phyloP scores from a whole-genome alignment of 306 rosid genomes.

The Cicer cuneatum region DNA sequence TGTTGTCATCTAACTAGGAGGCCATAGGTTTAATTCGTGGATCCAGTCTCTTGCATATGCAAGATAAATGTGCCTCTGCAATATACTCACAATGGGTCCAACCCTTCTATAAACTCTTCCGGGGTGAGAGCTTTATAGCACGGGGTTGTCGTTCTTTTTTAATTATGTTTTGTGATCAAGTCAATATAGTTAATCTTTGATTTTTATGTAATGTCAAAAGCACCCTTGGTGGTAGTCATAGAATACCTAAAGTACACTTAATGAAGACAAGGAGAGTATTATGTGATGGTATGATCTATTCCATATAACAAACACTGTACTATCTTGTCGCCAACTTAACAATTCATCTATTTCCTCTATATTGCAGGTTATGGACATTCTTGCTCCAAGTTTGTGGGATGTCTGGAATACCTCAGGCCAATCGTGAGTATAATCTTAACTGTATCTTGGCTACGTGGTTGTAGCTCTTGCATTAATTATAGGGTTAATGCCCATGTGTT shows the following conservation, averaged over 20 bases:
- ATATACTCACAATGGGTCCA: constrained; percentile 3
- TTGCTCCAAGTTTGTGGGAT: no score
- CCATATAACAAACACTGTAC: no score
- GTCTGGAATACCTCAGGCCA: no score
- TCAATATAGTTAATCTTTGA: constrained; percentile 3
- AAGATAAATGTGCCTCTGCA: neutral
- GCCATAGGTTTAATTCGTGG: neutral
- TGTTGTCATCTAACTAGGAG: constrained; percentile 12
- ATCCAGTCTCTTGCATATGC: constrained; percentile 8
- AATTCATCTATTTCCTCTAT: no score
- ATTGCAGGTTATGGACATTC: no score
- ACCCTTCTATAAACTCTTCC: neutral
- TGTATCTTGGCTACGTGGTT: no score
- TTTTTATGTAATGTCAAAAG: constrained; percentile 53
- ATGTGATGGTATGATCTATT: no score
- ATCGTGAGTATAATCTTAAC: no score
- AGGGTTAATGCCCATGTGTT: no score
- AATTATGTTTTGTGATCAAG: neutral
- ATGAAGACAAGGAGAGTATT: no score
- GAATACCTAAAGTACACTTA: constrained; percentile 96
- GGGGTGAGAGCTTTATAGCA: neutral
- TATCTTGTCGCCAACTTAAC: no score
- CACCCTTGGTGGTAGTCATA: constrained; percentile 96
- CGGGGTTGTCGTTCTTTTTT: neutral
- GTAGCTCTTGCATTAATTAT: no score